Base-by-base conservation (phyloP, 1,284 basidiomycete genomes). In the Paramarasmius palmivorus region DNA sequence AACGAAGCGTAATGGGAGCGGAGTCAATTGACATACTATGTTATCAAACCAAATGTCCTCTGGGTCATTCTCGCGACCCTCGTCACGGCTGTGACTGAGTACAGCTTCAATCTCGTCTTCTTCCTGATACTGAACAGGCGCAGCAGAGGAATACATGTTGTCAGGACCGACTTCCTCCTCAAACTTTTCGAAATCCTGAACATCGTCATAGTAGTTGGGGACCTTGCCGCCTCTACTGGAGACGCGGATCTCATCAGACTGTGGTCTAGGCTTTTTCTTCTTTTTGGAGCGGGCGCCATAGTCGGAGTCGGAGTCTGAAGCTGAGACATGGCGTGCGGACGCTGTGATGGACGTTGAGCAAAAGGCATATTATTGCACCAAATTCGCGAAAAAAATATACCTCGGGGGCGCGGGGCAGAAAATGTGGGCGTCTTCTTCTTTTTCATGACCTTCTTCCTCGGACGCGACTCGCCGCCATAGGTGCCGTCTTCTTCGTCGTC, bases 81-180 rank as follows among this genome's bases (percentile, higher is more conserved):
- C 93, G 61, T 95, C 90, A 61, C 93, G 81, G 64, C 76, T 79
- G 65, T 95, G 93, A 37, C 81, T 84, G 40, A 94, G 78, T 34
- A 96, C 93, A 34, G 84, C 83, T 71, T 96, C 93, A 48, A 96
- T 95, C 71, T 96, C 93, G 60, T 95, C 92, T 55, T 90, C 86
- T 62, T 90, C 86, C 62, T 86, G 82, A 57, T 78, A 76, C 45
- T 69, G 66, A 46, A 73, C 73, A 20, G 77, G 77, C 57, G 82
- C 83, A 32, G 73, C 75, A 61, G 44, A 26, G 15, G 83, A 85
- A 59, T 81, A 83, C 7, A 72, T 73, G 38, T 76, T 65, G 39
- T 70, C 73, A 22, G 69, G 73, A 15, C 73, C 63, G 17, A 73
- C 83, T 23, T 81, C 79, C 40, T 90, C 88, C 48, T 91, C 88